These are phyloP conservation scores for Asterochloris sp. DNA, from an alignment of 139 green algal species.

Conservation along the genomic window DNA sequence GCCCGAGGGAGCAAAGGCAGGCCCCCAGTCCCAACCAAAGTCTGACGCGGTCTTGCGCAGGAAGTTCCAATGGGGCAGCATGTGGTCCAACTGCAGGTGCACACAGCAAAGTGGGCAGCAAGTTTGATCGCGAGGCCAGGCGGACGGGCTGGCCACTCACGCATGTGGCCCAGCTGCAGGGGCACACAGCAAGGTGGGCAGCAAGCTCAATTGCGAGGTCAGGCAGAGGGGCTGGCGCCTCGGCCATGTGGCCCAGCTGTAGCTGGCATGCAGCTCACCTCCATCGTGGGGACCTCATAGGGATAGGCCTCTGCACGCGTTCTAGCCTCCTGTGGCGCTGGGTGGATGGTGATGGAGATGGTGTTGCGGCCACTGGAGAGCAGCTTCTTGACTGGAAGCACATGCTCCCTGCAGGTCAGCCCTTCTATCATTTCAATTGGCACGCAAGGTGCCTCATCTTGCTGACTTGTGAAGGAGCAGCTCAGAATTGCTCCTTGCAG, in stretches of 20 bases:
- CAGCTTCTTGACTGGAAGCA: conserved; percentile 4
- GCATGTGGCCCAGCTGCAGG: background rate
- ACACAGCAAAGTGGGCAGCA: background rate
- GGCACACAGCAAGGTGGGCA: background rate
- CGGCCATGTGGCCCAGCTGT: background rate
- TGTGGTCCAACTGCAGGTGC: conserved; percentile 14
- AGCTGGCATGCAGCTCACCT: background rate
- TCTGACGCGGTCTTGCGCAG: conserved; percentile 68
- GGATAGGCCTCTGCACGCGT: conserved; percentile 10
- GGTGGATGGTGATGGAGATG: conserved; percentile 10
- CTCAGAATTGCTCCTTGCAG: background rate
- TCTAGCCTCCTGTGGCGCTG: conserved; percentile 13
- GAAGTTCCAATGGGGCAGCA: conserved; percentile 66
- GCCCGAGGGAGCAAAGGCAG: conserved; percentile 59
- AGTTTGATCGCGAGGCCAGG: background rate
- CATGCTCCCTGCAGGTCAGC: conserved; percentile 15
- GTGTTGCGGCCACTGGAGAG: background rate
- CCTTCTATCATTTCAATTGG: background rate
- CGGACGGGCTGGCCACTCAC: background rate
- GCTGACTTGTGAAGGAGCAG: background rate
- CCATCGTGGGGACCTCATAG: conserved; percentile 30
- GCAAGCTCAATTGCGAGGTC: background rate
- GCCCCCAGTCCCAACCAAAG: conserved; percentile 84
- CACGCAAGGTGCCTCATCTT: no score
- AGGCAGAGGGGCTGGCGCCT: background rate